Base-by-base conservation (phyloP, 75 land plant genomes). In the Gnetum montanum region DNA sequence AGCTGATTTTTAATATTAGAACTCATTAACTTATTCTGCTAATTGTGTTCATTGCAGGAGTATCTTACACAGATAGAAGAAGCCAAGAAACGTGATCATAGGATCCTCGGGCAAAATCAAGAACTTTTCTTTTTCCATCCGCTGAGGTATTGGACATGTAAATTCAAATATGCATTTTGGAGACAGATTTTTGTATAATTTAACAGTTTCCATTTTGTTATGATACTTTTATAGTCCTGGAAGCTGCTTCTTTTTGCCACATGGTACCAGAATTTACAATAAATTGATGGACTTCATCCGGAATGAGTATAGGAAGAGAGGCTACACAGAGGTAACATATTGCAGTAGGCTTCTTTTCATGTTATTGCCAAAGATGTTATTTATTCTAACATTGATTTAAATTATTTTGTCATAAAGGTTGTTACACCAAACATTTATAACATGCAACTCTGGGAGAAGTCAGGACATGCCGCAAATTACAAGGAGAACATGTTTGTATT, bases 401-500 rank as follows among this genome's bases (percentile, higher is more conserved):
- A n/a, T n/a, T n/a, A n/a, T n/a, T n/a, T n/a, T n/a, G n/a, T n/a
- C 3, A 33, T 59, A 24, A 70, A 95, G 99, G 99, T 95, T 38
- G 34, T 76, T 46, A 58, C 96, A 34, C 99, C 99, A 38, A 95
- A 86, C 61, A 90, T 95, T 43, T 95, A 75, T 65, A 95, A 95
- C 44, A 90, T 95, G 99, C 78, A 95, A 50, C 83, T 95, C 3
- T 95, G 99, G 99, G 97, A 95, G 61, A 90, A 84, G 26, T 95
- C 99, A 49, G 99, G 99, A 7, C 99, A 95, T 86, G 99, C 99
- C 46, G 88, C 85, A 16, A 90, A 95, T 54, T 95, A 95, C 72
- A 95, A 90, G 60, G 97, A 95, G 31, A 91, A 95, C 67, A 95
- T 95, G 99, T 95, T 95, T 71, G 74, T 81, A 7, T 86, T 95